These are phyloP conservation scores for Mycena metata DNA, from an alignment of 768 basidiomycete species.

Conservation along the genomic window DNA sequence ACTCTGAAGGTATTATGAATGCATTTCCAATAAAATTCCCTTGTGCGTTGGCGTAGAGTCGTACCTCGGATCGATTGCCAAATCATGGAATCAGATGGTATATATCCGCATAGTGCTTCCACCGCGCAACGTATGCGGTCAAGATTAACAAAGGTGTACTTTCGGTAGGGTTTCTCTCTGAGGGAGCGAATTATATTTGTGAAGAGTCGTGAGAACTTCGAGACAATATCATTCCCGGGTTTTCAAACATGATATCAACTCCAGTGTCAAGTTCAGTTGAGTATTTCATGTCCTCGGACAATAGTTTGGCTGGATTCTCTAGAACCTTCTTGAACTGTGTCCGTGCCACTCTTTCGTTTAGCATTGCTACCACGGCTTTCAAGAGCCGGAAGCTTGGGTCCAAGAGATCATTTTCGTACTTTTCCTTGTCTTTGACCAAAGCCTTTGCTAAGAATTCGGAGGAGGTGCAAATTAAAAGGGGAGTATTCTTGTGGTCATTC, in stretches of 20 bases:
- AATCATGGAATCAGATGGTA: too few species aligned
- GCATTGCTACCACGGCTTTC: background rate
- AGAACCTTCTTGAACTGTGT: background rate
- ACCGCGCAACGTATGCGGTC: too few species aligned
- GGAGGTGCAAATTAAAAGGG: background rate
- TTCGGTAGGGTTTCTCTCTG: background rate
- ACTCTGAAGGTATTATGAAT: too few species aligned
- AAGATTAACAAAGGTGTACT: too few species aligned
- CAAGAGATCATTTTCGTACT: background rate
- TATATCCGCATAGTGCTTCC: too few species aligned
- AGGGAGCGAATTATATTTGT: background rate
- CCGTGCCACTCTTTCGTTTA: background rate
- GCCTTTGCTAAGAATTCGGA: background rate
- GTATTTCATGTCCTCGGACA: background rate
- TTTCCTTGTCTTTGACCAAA: background rate
- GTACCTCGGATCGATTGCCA: too few species aligned
- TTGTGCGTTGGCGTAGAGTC: too few species aligned
- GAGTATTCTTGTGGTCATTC: background rate
- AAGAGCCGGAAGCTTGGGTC: background rate
- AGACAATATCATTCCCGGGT: background rate
- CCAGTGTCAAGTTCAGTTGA: background rate
- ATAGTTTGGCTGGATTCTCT: background rate
- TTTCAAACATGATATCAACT: slow-evolving; percentile 4
- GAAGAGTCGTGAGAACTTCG: background rate
- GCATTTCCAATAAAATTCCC: too few species aligned